These are phyloP conservation scores for Rhododendron vialii DNA, from an alignment of 148 eudicot species.

Conservation along the genomic window DNA sequence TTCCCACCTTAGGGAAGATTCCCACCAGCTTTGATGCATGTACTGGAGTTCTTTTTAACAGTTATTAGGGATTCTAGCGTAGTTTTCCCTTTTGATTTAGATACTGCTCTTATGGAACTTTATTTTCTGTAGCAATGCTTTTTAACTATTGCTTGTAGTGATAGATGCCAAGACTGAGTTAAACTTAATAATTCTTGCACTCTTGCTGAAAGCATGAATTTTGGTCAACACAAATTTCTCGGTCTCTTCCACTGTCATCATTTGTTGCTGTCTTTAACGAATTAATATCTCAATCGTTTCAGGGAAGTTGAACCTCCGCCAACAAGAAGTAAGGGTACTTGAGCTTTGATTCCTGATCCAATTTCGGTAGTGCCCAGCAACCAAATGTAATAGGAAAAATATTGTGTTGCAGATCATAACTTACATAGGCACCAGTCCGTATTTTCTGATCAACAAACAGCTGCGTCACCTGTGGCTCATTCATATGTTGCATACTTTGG, in stretches of 20 bases:
- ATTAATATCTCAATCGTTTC: constrained; percentile 10
- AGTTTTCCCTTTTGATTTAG: not conserved
- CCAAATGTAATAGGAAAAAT: constrained; percentile 2
- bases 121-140: not conserved
- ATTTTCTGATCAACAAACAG: constrained; percentile 20
- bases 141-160: not conserved
- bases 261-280: constrained; percentile 12
- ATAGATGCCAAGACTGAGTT: not conserved
- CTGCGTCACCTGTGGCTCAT: constrained; percentile 22
- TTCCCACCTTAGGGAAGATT: not conserved
- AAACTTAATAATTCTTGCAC: not conserved
- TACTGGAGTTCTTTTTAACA: not conserved
- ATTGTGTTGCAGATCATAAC: constrained; percentile 24
- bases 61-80: not conserved
- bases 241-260: not conserved
- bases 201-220: not conserved
- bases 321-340: constrained; percentile 22
- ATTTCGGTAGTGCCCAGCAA: not conserved
- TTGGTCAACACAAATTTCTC: not conserved
- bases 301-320: constrained; percentile 27
- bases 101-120: not conserved
- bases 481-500: constrained; percentile 23
- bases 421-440: constrained; percentile 21
- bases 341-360: not conserved
- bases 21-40: not conserved